Conservation (phyloP, 2,329 filamentous ascomycete genomes). For the Gaeumannomyces tritici region DNA sequence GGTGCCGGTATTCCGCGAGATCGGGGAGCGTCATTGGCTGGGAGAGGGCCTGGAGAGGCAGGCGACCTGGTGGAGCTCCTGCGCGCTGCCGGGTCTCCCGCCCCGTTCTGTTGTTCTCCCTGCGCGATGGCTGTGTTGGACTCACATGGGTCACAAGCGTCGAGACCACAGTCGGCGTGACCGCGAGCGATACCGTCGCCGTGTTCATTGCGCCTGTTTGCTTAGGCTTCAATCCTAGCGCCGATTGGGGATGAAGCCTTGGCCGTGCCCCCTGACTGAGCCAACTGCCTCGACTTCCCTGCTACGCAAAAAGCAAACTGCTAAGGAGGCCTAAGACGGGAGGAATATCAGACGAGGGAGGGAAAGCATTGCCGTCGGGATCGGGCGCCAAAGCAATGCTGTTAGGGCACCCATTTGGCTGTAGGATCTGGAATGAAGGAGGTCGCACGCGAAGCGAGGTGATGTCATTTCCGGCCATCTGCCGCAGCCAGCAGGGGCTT, state of each 20-base stretch:
- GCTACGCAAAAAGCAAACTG: neutral
- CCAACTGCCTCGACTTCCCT: neutral
- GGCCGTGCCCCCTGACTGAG: neutral
- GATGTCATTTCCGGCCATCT: neutral
- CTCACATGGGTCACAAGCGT: slow-evolving; percentile 81
- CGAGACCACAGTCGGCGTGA: slow-evolving; percentile 79
- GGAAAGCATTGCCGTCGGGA: neutral
- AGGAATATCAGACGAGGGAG: neutral
- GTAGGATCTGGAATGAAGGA: neutral
- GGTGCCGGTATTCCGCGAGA: neutral
- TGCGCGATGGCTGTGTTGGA: slow-evolving; percentile 7
- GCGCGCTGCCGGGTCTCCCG: neutral
- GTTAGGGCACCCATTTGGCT: neutral
- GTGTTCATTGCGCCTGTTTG: slow-evolving; percentile 48
- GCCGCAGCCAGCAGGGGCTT: neutral
- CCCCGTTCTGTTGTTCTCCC: neutral
- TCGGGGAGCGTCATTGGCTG: neutral
- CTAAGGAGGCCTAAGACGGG: neutral
- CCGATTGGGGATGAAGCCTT: neutral
- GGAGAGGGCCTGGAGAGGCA: neutral
- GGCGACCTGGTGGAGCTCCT: neutral
- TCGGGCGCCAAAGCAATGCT: neutral
- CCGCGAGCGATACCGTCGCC: slow-evolving; percentile 68
- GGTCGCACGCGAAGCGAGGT: neutral
- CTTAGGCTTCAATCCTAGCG: neutral